Evolutionary conservation across 208 protist genomes (phyloP).

Genomic region (Angomonas desouzai): DNA sequence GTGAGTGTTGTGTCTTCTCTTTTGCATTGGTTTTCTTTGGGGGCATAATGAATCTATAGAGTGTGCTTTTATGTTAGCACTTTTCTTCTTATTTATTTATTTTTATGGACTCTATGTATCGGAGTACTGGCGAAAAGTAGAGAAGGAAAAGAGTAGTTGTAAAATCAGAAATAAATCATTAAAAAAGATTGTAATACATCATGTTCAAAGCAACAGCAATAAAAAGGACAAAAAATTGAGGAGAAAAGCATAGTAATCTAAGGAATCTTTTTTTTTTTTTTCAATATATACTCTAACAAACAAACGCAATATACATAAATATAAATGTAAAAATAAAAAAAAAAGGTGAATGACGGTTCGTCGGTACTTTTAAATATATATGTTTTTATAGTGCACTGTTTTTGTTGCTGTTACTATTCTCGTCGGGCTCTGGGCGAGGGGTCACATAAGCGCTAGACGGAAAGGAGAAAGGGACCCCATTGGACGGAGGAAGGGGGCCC

Average conservation of each 20-base stretch:
- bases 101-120: too few relatives aligned
- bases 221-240: constrained; percentile 6
- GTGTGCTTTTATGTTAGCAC: too few relatives aligned
- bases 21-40: too few relatives aligned
- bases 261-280: not conserved
- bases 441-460: constrained; percentile 3
- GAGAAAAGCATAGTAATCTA: constrained; percentile 2
- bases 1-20: too few relatives aligned
- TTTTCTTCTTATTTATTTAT: too few relatives aligned
- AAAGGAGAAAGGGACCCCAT: not conserved
- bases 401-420: not conserved
- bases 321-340: constrained; percentile 5
- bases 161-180: constrained; percentile 3
- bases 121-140: too few relatives aligned
- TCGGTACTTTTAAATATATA: too few relatives aligned
- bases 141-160: constrained; percentile 9
- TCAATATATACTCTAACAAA: constrained; percentile 1
- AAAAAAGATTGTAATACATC: too few relatives aligned
- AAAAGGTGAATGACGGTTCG: too few relatives aligned
- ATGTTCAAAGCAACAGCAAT: too few relatives aligned
- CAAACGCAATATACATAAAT: not conserved
- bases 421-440: not conserved
- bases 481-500: too few relatives aligned
- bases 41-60: too few relatives aligned
- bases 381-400: not conserved